Conservation (phyloP, 2,329 filamentous ascomycete genomes). For the Leptographium lundbergii region DNA sequence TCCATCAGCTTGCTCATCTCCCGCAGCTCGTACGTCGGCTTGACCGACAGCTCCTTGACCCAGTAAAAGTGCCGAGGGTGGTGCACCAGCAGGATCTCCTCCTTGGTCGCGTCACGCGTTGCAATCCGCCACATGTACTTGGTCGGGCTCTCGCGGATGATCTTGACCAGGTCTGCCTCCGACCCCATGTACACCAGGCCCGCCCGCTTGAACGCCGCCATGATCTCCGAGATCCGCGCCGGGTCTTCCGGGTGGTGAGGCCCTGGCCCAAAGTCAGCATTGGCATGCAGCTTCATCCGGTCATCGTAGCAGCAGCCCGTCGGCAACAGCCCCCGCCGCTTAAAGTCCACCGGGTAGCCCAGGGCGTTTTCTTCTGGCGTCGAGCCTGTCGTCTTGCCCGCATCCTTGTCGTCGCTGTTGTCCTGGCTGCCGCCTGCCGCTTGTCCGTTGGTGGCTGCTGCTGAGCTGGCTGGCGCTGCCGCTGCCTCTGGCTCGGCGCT, state of each 20-base stretch:
- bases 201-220: conserved; percentile 71
- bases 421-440: neutral
- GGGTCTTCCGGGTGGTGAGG: conserved; percentile 93
- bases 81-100: conserved; percentile 75
- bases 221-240: conserved; percentile 82
- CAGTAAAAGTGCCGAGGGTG: conserved; percentile 65
- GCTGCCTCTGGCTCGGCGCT: neutral
- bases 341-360: conserved; percentile 21
- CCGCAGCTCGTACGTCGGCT: conserved; percentile 53
- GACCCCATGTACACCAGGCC: conserved; percentile 59
- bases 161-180: conserved; percentile 37
- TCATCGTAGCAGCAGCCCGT: conserved; percentile 84
- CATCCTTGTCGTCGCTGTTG: neutral
- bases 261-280: conserved; percentile 58
- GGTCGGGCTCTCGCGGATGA: conserved; percentile 40
- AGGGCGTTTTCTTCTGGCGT: conserved; percentile 18
- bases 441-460: neutral
- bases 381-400: neutral
- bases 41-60: conserved; percentile 46
- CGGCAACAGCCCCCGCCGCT: conserved; percentile 40
- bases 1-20: conserved; percentile 49
- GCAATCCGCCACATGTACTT: conserved; percentile 65
- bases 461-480: neutral
- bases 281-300: conserved; percentile 90
- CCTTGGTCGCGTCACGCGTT: conserved; percentile 61